Percentiles rank a stretch among this genome's conserved stretches.
Evolutionary conservation across 371 early-diverging fungal species (phyloP).

Genomic region (Mortierella sp.): DNA sequence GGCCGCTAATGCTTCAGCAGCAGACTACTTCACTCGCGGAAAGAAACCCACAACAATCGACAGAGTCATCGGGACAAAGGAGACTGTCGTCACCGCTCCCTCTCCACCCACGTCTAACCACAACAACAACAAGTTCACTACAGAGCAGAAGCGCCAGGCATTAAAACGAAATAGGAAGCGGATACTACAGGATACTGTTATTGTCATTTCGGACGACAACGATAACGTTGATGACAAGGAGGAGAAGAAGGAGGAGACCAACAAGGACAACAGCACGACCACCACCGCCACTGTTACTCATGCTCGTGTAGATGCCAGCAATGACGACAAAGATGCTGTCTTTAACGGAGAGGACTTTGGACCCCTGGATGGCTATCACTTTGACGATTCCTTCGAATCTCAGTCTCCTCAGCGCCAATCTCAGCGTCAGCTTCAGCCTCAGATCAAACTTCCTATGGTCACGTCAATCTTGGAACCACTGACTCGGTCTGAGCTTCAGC

Average conservation of each 20-base stretch:
- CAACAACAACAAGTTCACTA: neutral
- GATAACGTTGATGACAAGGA: neutral
- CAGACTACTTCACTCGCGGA: constrained; percentile 33
- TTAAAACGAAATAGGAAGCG: neutral
- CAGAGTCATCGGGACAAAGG: constrained; percentile 19
- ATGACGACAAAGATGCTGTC: neutral
- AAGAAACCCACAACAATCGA: constrained; percentile 25
- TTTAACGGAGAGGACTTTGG: neutral
- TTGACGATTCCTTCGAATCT: neutral
- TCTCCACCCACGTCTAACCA: neutral
- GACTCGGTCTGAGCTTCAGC: neutral
- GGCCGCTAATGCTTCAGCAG: constrained; percentile 5
- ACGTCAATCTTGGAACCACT: neutral
- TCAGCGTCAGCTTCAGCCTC: neutral
- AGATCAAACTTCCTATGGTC: neutral
- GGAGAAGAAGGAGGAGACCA: neutral
- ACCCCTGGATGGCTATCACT: neutral
- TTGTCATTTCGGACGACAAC: neutral
- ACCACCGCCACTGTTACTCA: neutral
- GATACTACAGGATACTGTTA: neutral
- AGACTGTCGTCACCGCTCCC: neutral
- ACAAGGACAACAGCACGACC: neutral
- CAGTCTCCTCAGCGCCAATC: neutral
- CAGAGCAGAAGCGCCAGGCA: neutral
- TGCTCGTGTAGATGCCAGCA: neutral